Conservation (phyloP, 2,329 filamentous ascomycete species). For the Paecilomyces variotii region DNA sequence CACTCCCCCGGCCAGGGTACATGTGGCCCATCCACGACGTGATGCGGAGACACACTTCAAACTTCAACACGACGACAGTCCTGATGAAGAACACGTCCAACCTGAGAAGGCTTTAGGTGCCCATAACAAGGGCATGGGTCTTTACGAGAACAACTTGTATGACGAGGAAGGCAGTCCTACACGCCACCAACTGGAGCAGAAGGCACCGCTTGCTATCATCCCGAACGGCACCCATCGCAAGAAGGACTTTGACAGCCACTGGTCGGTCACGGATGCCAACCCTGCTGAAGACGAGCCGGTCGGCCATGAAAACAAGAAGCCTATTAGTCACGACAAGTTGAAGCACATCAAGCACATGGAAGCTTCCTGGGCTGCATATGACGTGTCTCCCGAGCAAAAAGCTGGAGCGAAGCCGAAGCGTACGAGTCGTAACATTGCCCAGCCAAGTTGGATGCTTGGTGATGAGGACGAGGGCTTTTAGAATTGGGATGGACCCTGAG, state of each 20-base stretch:
- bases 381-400: constrained; percentile 26
- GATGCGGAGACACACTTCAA: constrained; percentile 80
- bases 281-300: constrained; percentile 25
- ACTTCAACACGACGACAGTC: constrained; percentile 65
- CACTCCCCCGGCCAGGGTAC: constrained; percentile 42
- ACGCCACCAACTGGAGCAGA: constrained; percentile 14
- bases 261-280: constrained; percentile 58
- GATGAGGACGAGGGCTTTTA: constrained; percentile 21
- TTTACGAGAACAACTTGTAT: constrained; percentile 73
- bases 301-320: constrained; percentile 33
- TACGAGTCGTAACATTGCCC: constrained; percentile 20
- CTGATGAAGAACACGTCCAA: constrained; percentile 40
- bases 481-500: background rate
- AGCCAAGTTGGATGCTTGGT: constrained; percentile 36
- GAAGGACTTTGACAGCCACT: constrained; percentile 73
- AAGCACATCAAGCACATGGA: constrained; percentile 70
- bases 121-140: constrained; percentile 59
- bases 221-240: constrained; percentile 65
- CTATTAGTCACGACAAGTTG: constrained; percentile 51
- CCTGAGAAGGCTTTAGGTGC: constrained; percentile 34
- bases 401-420: constrained; percentile 16
- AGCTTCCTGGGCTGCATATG: constrained; percentile 43
- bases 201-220: constrained; percentile 53
- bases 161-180: constrained; percentile 48
- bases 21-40: constrained; percentile 61